Evolutionary conservation across 352 stramenopile genomes (phyloP), one percentile per base, ranked within the genome.

Genomic region (Pythium phragmitis): DNA sequence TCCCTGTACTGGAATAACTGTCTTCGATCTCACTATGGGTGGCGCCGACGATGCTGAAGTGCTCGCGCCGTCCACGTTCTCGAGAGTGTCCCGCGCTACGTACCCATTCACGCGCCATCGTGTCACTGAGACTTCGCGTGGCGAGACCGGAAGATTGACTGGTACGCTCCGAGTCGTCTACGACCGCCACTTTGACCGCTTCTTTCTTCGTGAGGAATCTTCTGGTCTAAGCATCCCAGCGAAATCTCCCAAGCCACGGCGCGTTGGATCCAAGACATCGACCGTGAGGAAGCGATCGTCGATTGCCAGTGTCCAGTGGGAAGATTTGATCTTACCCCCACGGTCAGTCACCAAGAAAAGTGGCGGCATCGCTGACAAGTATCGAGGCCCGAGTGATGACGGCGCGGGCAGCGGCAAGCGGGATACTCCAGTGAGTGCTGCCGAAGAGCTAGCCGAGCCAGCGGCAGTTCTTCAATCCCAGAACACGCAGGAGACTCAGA

Each of bases 131-230:
- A 46, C 26, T 8, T 12, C 4, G 4, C 2, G 9, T 9, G 17
- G 23, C 1, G 21, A 23, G 21, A 9, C 16, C 1, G n/a, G 5
- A 6, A 19, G 17, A 6, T 50, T 9, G 6, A 28, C 17, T 21
- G 37, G 34, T 21, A 17, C 33, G 19, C 51, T 67, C 1, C 30
- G 17, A 8, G 70, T 86, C 36, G 70, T 86, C 36, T 85, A 86
- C 43, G 71, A 88, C 19, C 69, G 70, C 5, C 39, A 33, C 1
- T 76, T 73, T 41, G 76, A 83, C 43, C 74, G 73, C 19, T 88
- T 88, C 49, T 77, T 88, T 26, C 66, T 86, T 3, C 61, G 72
- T 45, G 75, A 85, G 12, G 60, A 72, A 34, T 3, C 2, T 16
- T n/a, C 39, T 41, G 26, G 26, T 5, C n/a, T 7, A 43, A 19